Conservation (phyloP, 768 basidiomycete genomes). For the Leucogyrophana mollusca region DNA sequence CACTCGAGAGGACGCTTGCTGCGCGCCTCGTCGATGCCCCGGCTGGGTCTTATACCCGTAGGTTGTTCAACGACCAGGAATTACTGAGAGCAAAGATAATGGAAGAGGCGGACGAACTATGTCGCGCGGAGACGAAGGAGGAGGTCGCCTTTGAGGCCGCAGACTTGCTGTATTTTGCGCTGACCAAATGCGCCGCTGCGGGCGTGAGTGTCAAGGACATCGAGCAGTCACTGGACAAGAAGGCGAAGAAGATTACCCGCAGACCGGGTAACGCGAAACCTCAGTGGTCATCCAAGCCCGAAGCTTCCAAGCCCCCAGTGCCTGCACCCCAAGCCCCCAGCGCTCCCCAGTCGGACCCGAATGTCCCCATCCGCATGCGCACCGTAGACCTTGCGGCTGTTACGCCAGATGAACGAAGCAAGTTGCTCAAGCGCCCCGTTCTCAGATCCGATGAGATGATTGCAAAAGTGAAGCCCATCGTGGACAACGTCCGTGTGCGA, state of each 20-base stretch:
- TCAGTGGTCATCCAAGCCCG: slow-evolving; percentile 49
- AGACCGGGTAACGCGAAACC: slow-evolving; percentile 92
- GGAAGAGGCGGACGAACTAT: slow-evolving; percentile 99
- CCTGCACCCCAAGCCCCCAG: slow-evolving; percentile 27
- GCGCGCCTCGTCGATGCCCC: slow-evolving; percentile 76
- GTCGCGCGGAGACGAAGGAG: slow-evolving; percentile 70
- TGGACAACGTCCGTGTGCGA: slow-evolving; percentile 76
- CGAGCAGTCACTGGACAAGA: slow-evolving; percentile 77
- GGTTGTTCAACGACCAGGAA: slow-evolving; percentile 78
- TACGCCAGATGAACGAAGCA: slow-evolving; percentile 52
- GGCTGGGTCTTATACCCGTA: slow-evolving; percentile 87
- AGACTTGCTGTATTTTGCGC: slow-evolving; percentile 89
- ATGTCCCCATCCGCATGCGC: slow-evolving; percentile 73
- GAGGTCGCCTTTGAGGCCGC: slow-evolving; percentile 95
- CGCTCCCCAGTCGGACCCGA: slow-evolving; percentile 25
- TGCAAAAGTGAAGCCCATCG: slow-evolving; percentile 89
- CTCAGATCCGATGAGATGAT: slow-evolving; percentile 67
- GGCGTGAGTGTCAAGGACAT: slow-evolving; percentile 85
- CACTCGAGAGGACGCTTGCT: slow-evolving; percentile 76
- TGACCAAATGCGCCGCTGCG: slow-evolving; percentile 79
- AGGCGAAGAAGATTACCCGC: slow-evolving; percentile 84
- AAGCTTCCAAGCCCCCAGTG: slow-evolving; percentile 11
- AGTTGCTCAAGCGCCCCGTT: slow-evolving; percentile 84
- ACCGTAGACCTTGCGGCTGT: slow-evolving; percentile 56
- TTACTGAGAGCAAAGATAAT: slow-evolving; percentile 92